Base-by-base conservation (phyloP, 169 alveolate genomes). In the Plasmodium inui region DNA sequence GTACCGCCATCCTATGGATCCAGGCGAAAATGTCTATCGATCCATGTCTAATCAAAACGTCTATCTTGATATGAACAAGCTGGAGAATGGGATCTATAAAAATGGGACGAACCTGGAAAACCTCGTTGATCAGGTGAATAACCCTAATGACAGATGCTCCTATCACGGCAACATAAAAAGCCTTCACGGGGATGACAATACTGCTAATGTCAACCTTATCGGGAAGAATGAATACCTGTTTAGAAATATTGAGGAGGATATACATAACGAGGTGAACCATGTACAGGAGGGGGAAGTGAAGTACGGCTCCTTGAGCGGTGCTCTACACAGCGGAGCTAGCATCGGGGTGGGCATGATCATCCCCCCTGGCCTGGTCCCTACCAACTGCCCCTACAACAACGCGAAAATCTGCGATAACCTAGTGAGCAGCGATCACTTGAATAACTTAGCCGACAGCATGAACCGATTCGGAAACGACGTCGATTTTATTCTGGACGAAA, bases 401-500 rank as follows among this genome's bases (percentile, higher is more conserved):
- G 8, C 39, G n/a, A 39, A 71, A 3, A 26, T 82, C 8, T 46
- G 83, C 70, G 72, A 71, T 44, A 71, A 46, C 41, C 30, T 84
- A 10, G 72, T 26, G 10, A 84, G 37, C 26, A 34, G 46, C 53
- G 92, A 70, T 14, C 74, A 84, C 44, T 19, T 71, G 26, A 34
- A 67, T 22, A 84, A 84, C 26, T 19, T 71, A 44, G 28, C 78
- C 19, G 55, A 22, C 0, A 83, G 76, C 55, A 71, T 84, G 39
- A 84, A 44, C 22, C 41, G 53, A 14, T 70, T 73, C 32, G 92
- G 71, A 41, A 71, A 71, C 34, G 78, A 84, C 32, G 78, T 84
- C 53, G 92, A 84, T 9, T 71, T 53, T 39, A 71, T 84, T 0
- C 78, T 53, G 30, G 83, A 39, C 30, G 83, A 84, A 34, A 84